These are phyloP conservation scores for Gossypium thurberi DNA, from an alignment of 345 rosid species.

Conservation along the genomic window DNA sequence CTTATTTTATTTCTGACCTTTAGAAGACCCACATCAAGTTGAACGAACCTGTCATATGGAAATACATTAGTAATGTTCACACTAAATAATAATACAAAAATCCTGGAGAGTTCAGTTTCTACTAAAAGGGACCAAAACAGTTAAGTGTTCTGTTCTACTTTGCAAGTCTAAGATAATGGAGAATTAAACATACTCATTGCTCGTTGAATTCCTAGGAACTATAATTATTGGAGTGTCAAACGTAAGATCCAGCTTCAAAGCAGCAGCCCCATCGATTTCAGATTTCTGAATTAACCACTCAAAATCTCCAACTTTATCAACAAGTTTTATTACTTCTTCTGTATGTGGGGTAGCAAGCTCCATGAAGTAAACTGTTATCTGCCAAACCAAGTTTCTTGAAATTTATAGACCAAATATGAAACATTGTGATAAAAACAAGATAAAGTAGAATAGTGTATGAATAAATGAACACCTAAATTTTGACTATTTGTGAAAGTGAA, in stretches of 20 bases:
- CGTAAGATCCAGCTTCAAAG: constrained; percentile 88
- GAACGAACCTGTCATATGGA: constrained; percentile 64
- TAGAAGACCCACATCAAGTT: constrained; percentile 90
- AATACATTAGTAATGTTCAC: constrained; percentile 13
- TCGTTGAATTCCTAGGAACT: constrained; percentile 75
- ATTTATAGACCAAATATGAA: constrained; percentile 1
- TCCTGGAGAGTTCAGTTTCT: neutral
- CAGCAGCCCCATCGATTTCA: constrained; percentile 94
- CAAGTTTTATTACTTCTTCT: constrained; percentile 94
- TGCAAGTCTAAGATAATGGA: neutral
- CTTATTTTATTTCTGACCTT: constrained; percentile 78
- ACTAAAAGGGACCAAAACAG: neutral
- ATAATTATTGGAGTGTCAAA: constrained; percentile 89
- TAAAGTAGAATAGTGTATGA: constrained; percentile 7
- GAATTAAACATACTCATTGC: constrained; percentile 64
- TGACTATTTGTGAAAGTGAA: neutral
- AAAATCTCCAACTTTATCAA: constrained; percentile 94
- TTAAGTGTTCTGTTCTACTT: neutral
- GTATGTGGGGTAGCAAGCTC: constrained; percentile 88
- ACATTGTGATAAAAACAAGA: neutral
- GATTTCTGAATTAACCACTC: constrained; percentile 96
- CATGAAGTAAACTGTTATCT: constrained; percentile 90
- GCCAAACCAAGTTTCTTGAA: constrained; percentile 20
- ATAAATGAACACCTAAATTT: neutral
- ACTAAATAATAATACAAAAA: neutral